Evolutionary conservation across 345 rosid genomes (phyloP).

Genomic region (Eucalyptus marginata): DNA sequence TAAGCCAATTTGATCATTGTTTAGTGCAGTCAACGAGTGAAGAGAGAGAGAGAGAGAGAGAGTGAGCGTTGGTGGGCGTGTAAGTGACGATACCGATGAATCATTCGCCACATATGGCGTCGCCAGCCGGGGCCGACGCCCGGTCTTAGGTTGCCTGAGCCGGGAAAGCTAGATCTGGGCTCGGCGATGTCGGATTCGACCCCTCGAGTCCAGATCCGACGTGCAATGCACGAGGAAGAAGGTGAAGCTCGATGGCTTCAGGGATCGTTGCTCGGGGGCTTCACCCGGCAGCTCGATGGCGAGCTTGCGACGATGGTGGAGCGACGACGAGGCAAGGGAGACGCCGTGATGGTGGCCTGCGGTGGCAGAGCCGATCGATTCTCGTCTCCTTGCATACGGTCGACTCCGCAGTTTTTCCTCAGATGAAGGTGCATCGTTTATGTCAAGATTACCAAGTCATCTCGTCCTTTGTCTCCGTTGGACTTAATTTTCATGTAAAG

Average conservation of each 20-base stretch:
- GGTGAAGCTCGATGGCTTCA: not conserved
- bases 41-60: too few relatives aligned
- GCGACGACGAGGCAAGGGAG: not conserved
- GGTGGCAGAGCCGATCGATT: not conserved
- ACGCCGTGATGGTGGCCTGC: not conserved
- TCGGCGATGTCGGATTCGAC: not conserved
- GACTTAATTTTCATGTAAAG: not conserved
- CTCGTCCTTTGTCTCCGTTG: not conserved
- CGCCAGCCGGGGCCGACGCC: accelerated
- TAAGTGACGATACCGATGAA: not conserved
- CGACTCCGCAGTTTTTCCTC: too few relatives aligned
- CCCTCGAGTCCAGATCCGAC: not conserved
- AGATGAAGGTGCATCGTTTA: not conserved
- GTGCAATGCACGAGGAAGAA: accelerated
- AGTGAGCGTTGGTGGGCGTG: not conserved
- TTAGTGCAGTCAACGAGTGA: not conserved
- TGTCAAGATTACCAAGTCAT: not conserved
- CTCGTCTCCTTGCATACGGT: not conserved
- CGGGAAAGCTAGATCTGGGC: not conserved
- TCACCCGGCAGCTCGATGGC: not conserved
- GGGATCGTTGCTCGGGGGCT: not conserved
- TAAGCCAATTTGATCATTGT: not conserved
- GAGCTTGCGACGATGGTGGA: not conserved
- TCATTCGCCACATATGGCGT: not conserved
- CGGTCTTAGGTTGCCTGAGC: not conserved